A percentile compares a stretch with the other conserved stretches of the same genome.
These are phyloP conservation scores for Marvania coccoides DNA, from an alignment of 139 green algal genomes.

Conservation along the genomic window DNA sequence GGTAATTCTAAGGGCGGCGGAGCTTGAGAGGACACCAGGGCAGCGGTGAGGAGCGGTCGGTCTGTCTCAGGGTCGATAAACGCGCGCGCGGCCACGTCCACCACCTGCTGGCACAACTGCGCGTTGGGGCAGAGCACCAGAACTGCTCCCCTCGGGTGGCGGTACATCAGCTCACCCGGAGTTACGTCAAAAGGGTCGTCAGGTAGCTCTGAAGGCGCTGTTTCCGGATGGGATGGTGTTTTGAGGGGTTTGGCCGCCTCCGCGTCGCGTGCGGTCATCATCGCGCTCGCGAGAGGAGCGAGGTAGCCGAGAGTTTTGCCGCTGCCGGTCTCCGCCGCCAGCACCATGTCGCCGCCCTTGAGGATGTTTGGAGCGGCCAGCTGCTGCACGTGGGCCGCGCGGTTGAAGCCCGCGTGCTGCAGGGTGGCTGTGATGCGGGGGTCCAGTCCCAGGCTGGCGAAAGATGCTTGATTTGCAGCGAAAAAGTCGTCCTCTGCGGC, in stretches of 20 bases:
- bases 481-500: constrained; percentile 38
- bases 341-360: constrained; percentile 56
- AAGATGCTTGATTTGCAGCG: constrained; percentile 21
- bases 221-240: background rate
- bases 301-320: constrained; percentile 96
- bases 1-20: constrained; percentile 47
- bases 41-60: constrained; percentile 29
- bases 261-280: constrained; percentile 26
- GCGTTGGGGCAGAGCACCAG: constrained; percentile 86
- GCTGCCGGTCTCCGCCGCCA: constrained; percentile 93
- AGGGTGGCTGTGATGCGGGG: constrained; percentile 24
- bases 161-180: background rate
- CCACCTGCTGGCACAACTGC: constrained; percentile 77
- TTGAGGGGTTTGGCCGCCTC: background rate
- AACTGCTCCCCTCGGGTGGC: background rate
- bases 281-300: constrained; percentile 54
- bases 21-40: constrained; percentile 37
- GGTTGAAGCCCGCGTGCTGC: constrained; percentile 26
- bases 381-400: constrained; percentile 43
- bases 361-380: background rate
- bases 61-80: constrained; percentile 20
- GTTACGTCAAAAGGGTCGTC: background rate
- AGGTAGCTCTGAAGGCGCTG: background rate
- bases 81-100: constrained; percentile 12
- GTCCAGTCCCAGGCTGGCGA: constrained; percentile 34